These are phyloP conservation scores for Lactarius psammicola DNA, from an alignment of 768 basidiomycete species.

Conservation along the genomic window DNA sequence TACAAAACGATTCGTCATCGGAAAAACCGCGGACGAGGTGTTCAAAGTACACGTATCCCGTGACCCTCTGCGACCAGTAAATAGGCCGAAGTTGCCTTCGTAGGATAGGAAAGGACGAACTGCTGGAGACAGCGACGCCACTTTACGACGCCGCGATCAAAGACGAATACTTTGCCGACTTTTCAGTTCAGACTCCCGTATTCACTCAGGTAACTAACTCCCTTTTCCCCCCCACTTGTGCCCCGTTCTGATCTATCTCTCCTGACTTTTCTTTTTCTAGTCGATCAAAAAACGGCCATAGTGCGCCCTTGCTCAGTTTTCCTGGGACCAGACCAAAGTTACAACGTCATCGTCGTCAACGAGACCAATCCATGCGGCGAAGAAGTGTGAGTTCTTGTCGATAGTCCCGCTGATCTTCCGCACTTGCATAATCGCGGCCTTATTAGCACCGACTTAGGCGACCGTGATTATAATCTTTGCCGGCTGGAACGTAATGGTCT, in stretches of 20 bases:
- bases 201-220: constrained; percentile 51
- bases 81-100: constrained; percentile 5
- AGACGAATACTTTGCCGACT: constrained; percentile 80
- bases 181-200: constrained; percentile 51
- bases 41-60: constrained; percentile 68
- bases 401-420: not conserved
- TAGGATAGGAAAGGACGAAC: constrained; percentile 81
- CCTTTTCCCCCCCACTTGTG: not conserved
- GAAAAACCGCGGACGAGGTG: constrained; percentile 89
- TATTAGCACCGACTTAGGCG: constrained; percentile 54
- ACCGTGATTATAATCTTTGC: constrained; percentile 49
- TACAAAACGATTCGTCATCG: constrained; percentile 93
- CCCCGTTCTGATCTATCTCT: not conserved
- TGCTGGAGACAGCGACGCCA: constrained; percentile 86
- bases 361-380: constrained; percentile 56
- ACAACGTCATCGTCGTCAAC: constrained; percentile 57
- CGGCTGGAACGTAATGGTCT: constrained; percentile 51
- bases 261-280: constrained; percentile 9
- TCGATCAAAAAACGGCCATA: constrained; percentile 31
- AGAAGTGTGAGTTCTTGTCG: constrained; percentile 47
- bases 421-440: constrained; percentile 4
- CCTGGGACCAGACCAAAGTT: constrained; percentile 50
- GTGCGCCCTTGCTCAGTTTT: constrained; percentile 53
- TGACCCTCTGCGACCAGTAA: not conserved
- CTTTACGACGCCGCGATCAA: constrained; percentile 86